Evolutionary conservation across 306 rosid genomes (phyloP).

Genomic region (Cucumis cinereus): DNA sequence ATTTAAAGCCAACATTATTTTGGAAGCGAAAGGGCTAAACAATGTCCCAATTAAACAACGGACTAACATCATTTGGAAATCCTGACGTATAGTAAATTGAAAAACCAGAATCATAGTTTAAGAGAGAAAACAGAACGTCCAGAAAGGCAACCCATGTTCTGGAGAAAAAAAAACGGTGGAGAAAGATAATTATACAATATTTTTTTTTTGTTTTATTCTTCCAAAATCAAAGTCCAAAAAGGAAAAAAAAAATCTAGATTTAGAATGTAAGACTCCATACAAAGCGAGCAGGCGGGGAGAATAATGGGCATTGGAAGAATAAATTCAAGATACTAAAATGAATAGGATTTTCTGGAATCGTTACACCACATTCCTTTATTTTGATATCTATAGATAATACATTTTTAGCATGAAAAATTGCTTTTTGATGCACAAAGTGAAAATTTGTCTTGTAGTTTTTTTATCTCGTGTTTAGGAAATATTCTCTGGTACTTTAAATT

Average conservation of each 20-base stretch:
- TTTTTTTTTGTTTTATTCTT: neutral
- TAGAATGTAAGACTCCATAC: neutral
- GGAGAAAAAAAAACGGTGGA: neutral
- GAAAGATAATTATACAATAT: neutral
- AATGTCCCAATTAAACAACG: neutral
- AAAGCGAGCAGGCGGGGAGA: neutral
- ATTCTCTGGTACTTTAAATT: neutral
- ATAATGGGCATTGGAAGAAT: too few species aligned
- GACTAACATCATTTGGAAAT: neutral
- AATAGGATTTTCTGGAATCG: neutral
- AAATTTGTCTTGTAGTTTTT: neutral
- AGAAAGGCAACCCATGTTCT: neutral
- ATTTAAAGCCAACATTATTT: neutral
- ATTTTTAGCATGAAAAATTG: neutral
- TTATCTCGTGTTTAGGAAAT: neutral
- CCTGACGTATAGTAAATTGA: neutral
- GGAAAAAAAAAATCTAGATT: neutral
- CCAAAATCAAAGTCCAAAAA: neutral
- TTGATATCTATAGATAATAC: neutral
- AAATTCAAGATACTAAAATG: neutral
- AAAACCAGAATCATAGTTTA: neutral
- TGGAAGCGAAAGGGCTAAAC: neutral
- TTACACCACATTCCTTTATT: neutral
- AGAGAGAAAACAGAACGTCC: neutral
- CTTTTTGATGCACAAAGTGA: neutral